These are phyloP conservation scores for Mayamaea pseudoterrestris DNA, from an alignment of 108 stramenopile species.

Conservation along the genomic window DNA sequence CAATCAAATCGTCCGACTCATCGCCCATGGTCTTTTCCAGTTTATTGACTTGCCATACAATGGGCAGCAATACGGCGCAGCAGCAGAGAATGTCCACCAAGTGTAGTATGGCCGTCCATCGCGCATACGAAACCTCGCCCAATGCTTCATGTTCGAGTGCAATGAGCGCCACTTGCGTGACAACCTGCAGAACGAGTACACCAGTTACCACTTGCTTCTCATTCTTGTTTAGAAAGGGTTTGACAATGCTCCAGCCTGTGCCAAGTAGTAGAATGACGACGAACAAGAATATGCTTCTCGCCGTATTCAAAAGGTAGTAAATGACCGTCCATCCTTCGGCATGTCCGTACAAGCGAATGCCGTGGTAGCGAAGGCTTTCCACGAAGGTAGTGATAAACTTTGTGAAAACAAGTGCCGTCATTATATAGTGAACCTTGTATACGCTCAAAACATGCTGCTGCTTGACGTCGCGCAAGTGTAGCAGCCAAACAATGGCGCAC, in stretches of 20 bases:
- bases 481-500: constrained; percentile 55
- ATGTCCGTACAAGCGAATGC: constrained; percentile 79
- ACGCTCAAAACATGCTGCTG: no score
- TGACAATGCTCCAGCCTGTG: constrained; percentile 91
- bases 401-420: constrained; percentile 75
- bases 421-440: constrained; percentile 94
- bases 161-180: constrained; percentile 93
- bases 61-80: constrained; percentile 90
- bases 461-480: no score
- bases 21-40: constrained; percentile 50
- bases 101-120: constrained; percentile 87
- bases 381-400: constrained; percentile 76
- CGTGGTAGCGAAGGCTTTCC: constrained; percentile 85
- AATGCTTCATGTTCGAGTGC: constrained; percentile 79
- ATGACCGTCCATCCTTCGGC: constrained; percentile 82
- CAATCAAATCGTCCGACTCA: constrained; percentile 8
- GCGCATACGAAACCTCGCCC: constrained; percentile 65
- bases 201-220: constrained; percentile 84
- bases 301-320: constrained; percentile 75
- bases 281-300: constrained; percentile 54
- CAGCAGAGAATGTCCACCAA: constrained; percentile 96
- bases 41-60: constrained; percentile 88
- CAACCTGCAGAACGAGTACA: constrained; percentile 80
- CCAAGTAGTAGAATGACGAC: constrained; percentile 93
- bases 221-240: constrained; percentile 76